phyloP scores from a whole-genome alignment of 2,329 filamentous ascomycete genomes.

The Alternaria ethzedia region DNA sequence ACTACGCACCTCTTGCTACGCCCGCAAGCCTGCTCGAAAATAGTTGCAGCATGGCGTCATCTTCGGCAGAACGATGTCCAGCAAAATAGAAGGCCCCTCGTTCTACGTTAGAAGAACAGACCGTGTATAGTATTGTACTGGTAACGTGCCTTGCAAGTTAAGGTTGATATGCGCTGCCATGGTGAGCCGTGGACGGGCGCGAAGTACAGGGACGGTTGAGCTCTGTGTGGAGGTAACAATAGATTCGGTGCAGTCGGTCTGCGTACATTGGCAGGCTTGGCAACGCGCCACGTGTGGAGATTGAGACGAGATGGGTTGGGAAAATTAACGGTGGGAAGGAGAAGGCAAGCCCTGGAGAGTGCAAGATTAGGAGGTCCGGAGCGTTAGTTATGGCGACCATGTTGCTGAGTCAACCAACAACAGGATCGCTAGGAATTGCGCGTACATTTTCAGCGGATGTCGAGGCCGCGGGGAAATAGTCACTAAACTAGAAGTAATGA shows the following conservation, averaged over 20 bases:
- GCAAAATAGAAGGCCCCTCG: constrained; percentile 19
- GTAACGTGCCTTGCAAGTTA: constrained; percentile 10
- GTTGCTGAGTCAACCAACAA: neutral
- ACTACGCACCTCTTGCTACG: constrained; percentile 14
- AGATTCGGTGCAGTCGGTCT: neutral
- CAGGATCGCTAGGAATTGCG: neutral
- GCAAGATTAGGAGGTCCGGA: neutral
- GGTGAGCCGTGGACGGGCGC: neutral
- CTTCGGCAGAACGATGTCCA: constrained; percentile 14
- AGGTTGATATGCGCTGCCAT: constrained; percentile 18
- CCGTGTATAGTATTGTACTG: neutral
- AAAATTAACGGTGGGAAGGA: neutral
- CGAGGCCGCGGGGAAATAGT: neutral
- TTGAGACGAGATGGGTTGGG: neutral
- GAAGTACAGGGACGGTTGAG: neutral
- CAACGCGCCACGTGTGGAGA: neutral
- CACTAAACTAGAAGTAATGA: neutral
- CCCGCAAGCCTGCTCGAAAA: constrained; percentile 12
- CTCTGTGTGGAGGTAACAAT: neutral
- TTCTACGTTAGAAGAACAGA: constrained; percentile 7
- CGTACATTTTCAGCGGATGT: neutral
- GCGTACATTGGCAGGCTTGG: neutral
- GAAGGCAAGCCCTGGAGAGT: neutral
- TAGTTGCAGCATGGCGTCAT: constrained; percentile 11
- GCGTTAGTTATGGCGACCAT: neutral